Percentiles rank a stretch among this genome's conserved stretches.
phyloP scores from a whole-genome alignment of 2,329 filamentous ascomycete species.

The Xylariomycetidae sp. region DNA sequence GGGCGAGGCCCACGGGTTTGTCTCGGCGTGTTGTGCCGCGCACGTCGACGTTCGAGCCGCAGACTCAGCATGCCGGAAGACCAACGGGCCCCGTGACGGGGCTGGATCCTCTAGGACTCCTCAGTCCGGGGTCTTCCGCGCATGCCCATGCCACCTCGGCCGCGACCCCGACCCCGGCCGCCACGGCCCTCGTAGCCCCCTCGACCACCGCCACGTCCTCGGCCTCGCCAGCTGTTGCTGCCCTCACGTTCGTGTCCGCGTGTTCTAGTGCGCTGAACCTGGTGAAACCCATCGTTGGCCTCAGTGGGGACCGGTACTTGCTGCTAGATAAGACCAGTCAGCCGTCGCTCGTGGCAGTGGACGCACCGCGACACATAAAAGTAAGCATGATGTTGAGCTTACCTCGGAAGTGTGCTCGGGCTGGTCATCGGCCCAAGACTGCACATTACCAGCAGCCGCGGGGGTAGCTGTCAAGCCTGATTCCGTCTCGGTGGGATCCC shows the following conservation, averaged over 20 bases:
- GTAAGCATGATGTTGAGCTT: too few species aligned
- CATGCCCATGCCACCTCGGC: slow-evolving; percentile 15
- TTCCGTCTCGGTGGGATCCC: slow-evolving; percentile 69
- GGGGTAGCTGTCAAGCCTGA: slow-evolving; percentile 56
- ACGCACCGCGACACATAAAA: background rate
- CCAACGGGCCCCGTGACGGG: slow-evolving; percentile 9
- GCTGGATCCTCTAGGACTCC: slow-evolving; percentile 24
- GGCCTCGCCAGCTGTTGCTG: slow-evolving; percentile 22
- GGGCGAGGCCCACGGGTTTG: too few species aligned
- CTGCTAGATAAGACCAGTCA: too few species aligned
- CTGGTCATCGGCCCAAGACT: slow-evolving; percentile 80
- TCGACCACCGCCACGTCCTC: slow-evolving; percentile 23
- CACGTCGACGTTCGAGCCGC: too few species aligned
- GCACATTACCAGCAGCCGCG: slow-evolving; percentile 46
- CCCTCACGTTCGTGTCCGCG: slow-evolving; percentile 25
- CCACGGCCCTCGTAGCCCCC: slow-evolving; percentile 19
- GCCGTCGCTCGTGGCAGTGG: slow-evolving; percentile 3
- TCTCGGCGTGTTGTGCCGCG: too few species aligned
- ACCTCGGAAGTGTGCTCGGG: slow-evolving; percentile 47
- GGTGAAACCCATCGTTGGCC: slow-evolving; percentile 26
- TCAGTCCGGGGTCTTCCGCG: slow-evolving; percentile 22
- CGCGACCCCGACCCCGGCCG: slow-evolving; percentile 24
- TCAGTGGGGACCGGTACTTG: slow-evolving; percentile 18
- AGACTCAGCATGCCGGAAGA: slow-evolving; percentile 1
- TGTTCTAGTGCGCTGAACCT: slow-evolving; percentile 27